Evolutionary conservation across 2,329 filamentous ascomycete genomes (phyloP).

Genomic region (Fusarium liriodendri): DNA sequence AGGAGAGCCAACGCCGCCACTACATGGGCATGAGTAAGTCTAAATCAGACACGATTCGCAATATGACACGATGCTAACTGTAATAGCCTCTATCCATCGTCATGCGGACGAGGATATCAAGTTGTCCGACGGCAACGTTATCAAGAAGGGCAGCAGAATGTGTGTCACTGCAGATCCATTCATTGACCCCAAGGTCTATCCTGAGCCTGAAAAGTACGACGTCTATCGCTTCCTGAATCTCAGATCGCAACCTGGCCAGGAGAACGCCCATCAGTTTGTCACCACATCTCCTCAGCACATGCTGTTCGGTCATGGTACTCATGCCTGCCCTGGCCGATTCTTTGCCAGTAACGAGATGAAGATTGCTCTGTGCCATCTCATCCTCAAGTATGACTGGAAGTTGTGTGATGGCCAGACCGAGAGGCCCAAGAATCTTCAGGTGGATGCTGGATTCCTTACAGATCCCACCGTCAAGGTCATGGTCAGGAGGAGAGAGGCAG

Average conservation of each 20-base stretch:
- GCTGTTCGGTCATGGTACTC: slow-evolving; percentile 32
- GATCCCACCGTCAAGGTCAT: background rate
- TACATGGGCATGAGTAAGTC: background rate
- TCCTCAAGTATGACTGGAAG: slow-evolving; percentile 60
- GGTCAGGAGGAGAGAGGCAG: background rate
- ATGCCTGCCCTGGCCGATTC: slow-evolving; percentile 65
- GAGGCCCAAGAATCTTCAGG: background rate
- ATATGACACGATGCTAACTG: background rate
- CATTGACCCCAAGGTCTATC: background rate
- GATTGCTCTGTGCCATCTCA: slow-evolving; percentile 60
- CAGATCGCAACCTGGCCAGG: slow-evolving; percentile 48
- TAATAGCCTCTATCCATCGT: background rate
- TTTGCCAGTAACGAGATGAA: slow-evolving; percentile 66
- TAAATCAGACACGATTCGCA: too few species aligned
- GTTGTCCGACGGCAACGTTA: background rate
- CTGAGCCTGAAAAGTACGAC: background rate
- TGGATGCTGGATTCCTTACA: background rate
- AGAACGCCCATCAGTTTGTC: background rate
- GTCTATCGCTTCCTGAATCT: background rate
- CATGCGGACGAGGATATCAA: background rate
- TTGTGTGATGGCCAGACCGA: slow-evolving; percentile 1
- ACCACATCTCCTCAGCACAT: background rate
- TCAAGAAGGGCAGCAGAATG: background rate
- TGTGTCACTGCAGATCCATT: background rate
- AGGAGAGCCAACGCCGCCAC: background rate